Base-by-base conservation (phyloP, 2,329 filamentous ascomycete genomes). In the Coccinonectria pachysandricola region DNA sequence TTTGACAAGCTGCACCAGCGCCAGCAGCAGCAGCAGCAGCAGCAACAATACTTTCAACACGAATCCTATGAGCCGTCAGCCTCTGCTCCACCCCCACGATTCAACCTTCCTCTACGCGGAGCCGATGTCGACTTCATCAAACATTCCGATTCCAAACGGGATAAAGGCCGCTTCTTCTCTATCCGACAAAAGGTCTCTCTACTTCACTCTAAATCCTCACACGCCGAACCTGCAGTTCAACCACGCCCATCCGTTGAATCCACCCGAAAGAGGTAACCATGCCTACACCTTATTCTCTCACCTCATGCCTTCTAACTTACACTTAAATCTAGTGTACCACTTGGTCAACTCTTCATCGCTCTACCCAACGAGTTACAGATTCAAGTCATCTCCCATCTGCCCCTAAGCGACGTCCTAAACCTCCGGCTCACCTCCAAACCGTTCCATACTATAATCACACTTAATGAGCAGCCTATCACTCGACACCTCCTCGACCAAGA, bases 301-400 rank as follows among this genome's bases (percentile, higher is more conserved):
- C 12, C 11, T 10, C 25, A 18, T 24, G 24, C 11, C 19, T 29
- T 24, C 40, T 49, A 35, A 48, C 43, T 28, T 22, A 35, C 30
- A 19, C 12, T 21, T 7, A 19, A 25, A 31, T 45, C 39, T 30
- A 60, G 61, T 32, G 32, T 62, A 4, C 59, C 66, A 2, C 64
- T 76, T 21, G 65, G 71, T 31, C 60, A 70, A 26, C 56, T 72
- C n/a, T 75, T 79, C 35, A 53, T 68, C 12, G 56, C 54, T 15
- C 53, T 79, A 5, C 74, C 74, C 3, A 71, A 64, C 32, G 74
- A 79, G 49, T 52, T 79, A 23, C 72, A 77, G 47, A 63, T 75
- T 13, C 70, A 77, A 41, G 67, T 79, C 36, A 66, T 78, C 25
- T 63, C 69, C 3, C 64, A 64, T 2, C 56, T 79, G 15, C 70